A percentile compares a stretch with the other conserved stretches of the same genome.
Conservation (phyloP, 306 rosid genomes). For the Trichosanthes cucumerina region DNA sequence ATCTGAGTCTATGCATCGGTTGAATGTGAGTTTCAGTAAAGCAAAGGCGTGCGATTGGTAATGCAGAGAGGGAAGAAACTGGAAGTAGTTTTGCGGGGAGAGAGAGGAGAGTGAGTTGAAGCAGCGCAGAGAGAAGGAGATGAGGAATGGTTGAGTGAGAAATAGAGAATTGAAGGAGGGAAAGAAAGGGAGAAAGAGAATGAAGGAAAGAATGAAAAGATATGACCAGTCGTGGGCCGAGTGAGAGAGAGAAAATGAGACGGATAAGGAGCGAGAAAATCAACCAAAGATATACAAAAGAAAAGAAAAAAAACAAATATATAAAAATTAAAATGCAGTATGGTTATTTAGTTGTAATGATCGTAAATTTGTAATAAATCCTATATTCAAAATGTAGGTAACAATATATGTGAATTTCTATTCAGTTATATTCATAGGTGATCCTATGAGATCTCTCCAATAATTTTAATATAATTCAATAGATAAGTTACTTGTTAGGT, state of each 20-base stretch:
- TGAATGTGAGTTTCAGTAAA: background rate
- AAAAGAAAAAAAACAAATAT: too few relatives aligned
- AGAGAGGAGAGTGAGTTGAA: background rate
- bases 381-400: too few relatives aligned
- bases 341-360: too few relatives aligned
- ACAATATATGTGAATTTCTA: too few relatives aligned
- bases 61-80: too few relatives aligned
- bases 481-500: too few relatives aligned
- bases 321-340: too few relatives aligned
- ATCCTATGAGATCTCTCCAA: too few relatives aligned
- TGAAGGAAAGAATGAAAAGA: background rate
- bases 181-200: background rate
- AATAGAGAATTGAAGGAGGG: background rate
- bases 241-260: background rate
- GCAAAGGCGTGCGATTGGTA: background rate
- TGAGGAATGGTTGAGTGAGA: background rate
- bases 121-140: background rate
- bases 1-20: background rate
- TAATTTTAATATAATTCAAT: too few relatives aligned
- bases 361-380: too few relatives aligned
- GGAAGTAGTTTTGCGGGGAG: background rate
- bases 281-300: background rate
- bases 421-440: too few relatives aligned
- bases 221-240: background rate
- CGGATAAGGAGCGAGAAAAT: background rate